Evolutionary conservation across 169 alveolate genomes (phyloP), one percentile per base, ranked within the genome.

Genomic region (Cryptosporidium tyzzeri): DNA sequence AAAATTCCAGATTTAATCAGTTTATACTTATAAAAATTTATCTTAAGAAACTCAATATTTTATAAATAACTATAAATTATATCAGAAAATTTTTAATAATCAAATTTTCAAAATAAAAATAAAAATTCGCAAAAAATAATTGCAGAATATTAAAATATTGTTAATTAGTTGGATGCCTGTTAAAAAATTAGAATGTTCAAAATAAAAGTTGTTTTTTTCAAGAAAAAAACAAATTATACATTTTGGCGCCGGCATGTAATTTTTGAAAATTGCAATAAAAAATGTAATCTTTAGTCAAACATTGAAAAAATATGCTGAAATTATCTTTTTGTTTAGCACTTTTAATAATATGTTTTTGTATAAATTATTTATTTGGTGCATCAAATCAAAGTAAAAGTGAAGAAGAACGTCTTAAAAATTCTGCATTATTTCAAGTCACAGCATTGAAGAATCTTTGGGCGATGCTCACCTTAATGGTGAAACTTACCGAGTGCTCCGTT

Each of bases 231-330:
- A 41, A n/a, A 12, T 55, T n/a, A 35, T 21, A 55, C n/a, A 44
- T 44, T 53, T 18, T 55, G 37, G 67, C 67, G 67, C 35, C 35
- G 1, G 16, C 67, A 55, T 55, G 67, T 55, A 50, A n/a, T 55
- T 21, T 55, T 55, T 55, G 6, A 55, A 4, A 10, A 8, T 26
- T 55, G 26, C 37, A 55, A 55, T 21, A 21, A n/a, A 55, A 55
- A 26, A 4, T 21, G 21, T 4, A 26, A 6, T 39, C 8, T 39
- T 1, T 6, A 21, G 21, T 21, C 67, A 55, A 6, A 23, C 23
- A 0, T 21, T n/a, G 12, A n/a, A 55, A n/a, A 55, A 55, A n/a
- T 35, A 55, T 55, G 67, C 10, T 1, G 0, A 55, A n/a, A n/a
- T 55, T 9, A 55, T 55, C 33, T 55, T 55, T 55, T n/a, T 55